Base-by-base conservation (phyloP, 1,139 yeast genomes). In the Candida glucosophila region DNA sequence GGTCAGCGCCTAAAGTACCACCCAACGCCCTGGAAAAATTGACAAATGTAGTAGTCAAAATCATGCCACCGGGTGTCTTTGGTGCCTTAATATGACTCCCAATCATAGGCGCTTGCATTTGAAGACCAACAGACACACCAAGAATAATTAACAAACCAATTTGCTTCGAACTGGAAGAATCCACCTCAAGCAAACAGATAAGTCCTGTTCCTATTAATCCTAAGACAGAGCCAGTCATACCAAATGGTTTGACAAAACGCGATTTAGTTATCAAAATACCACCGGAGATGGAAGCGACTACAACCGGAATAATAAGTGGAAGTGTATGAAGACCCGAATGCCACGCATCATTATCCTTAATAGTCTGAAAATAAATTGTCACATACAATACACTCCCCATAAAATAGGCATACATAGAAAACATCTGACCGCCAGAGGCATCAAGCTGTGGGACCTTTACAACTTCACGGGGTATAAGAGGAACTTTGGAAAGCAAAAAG, bases 281-380 rank as follows among this genome's bases (percentile, higher is more conserved):
- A 5, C 49, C 33, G 11, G 30, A 4, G 10, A 56, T 40, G 6
- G 67, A 53, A 4, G 45, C 27, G 14, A 58, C 12, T 3, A 57
- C 58, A 22, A 55, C 53, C 1, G 61, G 36, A n/a, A 62, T 47
- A 28, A 61, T 51, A 11, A 48, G 30, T 3, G 68, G 63, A 27
- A 62, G 48, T 27, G 58, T 43, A 34, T 54, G 51, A 20, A 60
- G 36, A 23, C 69, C 69, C 1, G 67, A 52, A n/a, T 44, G 43
- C 48, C 58, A 44, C 4, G 68, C 56, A 27, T 47, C 36, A 6
- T 49, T 40, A 14, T 42, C 54, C 27, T 41, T 46, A 15, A 62
- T 46, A 24, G 54, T 52, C 39, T 62, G 68, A 44, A 58, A 62
- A 34, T 62, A 62, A 17, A 61, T 41, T 3, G 62, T 32, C 6